phyloP scores from a whole-genome alignment of 2,329 filamentous ascomycete genomes.

The Paraphaeosphaeria sporulosa region DNA sequence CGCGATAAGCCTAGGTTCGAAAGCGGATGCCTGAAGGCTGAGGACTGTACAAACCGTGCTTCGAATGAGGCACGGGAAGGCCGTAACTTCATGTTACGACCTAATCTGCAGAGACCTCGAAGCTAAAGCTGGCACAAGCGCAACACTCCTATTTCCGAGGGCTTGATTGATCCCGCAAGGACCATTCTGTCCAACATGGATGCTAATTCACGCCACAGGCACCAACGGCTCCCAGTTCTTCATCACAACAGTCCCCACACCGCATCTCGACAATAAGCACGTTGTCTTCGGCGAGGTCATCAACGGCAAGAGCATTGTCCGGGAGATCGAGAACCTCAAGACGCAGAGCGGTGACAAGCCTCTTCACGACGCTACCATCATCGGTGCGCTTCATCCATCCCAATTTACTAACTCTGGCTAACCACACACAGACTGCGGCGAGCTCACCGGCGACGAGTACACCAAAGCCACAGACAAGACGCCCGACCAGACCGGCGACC shows the following conservation, averaged over 20 bases:
- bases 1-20: background rate
- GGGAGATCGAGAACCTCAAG: constrained; percentile 84
- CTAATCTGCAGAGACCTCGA: background rate
- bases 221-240: constrained; percentile 99
- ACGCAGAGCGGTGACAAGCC: constrained; percentile 83
- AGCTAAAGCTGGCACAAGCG: background rate
- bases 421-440: constrained; percentile 74
- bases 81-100: background rate
- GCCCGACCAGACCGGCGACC: constrained; percentile 83
- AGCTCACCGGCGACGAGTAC: constrained; percentile 77
- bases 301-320: constrained; percentile 87
- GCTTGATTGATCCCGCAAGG: background rate
- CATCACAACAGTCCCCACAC: constrained; percentile 92
- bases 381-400: constrained; percentile 43
- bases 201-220: constrained; percentile 56
- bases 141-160: background rate
- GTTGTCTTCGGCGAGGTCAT: constrained; percentile 97
- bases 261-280: constrained; percentile 94
- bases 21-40: background rate
- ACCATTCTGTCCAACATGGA: background rate
- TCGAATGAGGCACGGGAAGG: background rate
- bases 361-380: constrained; percentile 73
- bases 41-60: background rate
- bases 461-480: constrained; percentile 71
- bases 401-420: constrained; percentile 8